Evolutionary conservation across 148 eudicot genomes (phyloP), one percentile per base, ranked within the genome.

Genomic region (Simmondsia chinensis): DNA sequence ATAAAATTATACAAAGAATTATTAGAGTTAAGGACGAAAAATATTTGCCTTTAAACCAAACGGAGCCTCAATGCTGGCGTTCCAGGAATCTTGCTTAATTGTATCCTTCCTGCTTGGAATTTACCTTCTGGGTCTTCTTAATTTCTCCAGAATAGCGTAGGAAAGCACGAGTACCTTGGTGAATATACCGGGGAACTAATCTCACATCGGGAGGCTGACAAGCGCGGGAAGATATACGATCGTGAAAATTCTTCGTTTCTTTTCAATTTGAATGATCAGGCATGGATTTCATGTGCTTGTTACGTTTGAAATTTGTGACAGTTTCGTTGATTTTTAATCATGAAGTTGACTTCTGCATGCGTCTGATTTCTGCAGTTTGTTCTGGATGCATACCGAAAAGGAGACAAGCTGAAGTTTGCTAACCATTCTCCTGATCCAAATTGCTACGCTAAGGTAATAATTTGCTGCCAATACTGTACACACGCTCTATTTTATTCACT

Each of bases 181-280:
- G 99, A 91, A 70, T 91, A 91, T 59, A 91, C 99, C 12, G 99
- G 99, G 31, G 99, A 91, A 67, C 48, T 91, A 48, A 91, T 91
- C 69, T 85, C 99, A 16, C 99, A 91, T 38, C 83, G 86, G 38
- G 99, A 91, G 82, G 99, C 99, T 41, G 95, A 89, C 54, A 89
- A 85, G 44, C 93, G 97, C 41, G 97, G 97, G 33, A 89, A 89
- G 72, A 89, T 89, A 48, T 89, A 89, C 68, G 97, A 89, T 53
- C 95, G 93, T 30, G 95, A 66, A 66, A 89, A 89, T 56, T 79
- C 82, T 14, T 91, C 97, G 2, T 91, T 91, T 61, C 97, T 91
- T 24, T 91, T 91, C 64, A 91, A 91, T 54, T 57, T 91, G 1
- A 91, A 91, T 61, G 94, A 91, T 43, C 95, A 91, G 95, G 97